Conservation (phyloP, 305 asterid species). For the Salvia sclarea region DNA sequence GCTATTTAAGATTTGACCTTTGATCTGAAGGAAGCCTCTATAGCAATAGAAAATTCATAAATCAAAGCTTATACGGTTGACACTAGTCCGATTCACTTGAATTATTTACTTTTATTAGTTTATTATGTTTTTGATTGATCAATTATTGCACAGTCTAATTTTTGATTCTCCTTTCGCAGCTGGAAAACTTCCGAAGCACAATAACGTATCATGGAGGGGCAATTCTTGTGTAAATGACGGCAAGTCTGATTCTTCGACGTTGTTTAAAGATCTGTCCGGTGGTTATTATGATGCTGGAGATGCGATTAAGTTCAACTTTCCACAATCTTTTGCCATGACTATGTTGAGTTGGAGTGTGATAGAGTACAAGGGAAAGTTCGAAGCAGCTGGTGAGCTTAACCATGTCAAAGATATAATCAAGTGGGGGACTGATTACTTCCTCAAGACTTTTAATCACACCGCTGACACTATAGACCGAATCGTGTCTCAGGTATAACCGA, state of each 20-base stretch:
- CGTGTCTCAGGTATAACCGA: constrained; percentile 64
- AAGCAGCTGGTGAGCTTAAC: constrained; percentile 81
- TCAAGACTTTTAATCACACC: constrained; percentile 79
- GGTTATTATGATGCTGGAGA: constrained; percentile 97
- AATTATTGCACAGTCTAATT: constrained; percentile 15
- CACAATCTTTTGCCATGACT: constrained; percentile 85
- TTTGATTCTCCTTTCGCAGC: constrained; percentile 36
- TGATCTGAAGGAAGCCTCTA: constrained; percentile 1
- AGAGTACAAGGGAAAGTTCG: constrained; percentile 76
- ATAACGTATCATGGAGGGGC: constrained; percentile 61
- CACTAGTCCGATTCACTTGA: not conserved
- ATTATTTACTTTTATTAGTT: not conserved
- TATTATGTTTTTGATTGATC: not conserved
- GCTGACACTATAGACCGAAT: constrained; percentile 67
- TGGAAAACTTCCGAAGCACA: constrained; percentile 54
- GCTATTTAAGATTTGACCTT: constrained; percentile 3
- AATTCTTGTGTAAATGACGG: constrained; percentile 55
- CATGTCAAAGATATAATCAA: constrained; percentile 81
- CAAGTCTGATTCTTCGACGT: constrained; percentile 33
- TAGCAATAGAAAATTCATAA: not conserved
- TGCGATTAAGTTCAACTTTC: constrained; percentile 87
- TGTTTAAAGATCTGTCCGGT: constrained; percentile 55
- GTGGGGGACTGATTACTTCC: constrained; percentile 96
- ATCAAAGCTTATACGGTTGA: not conserved
- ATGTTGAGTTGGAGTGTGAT: constrained; percentile 98